Base-by-base conservation (phyloP, 768 basidiomycete genomes). In the Naematelia aurantialba region DNA sequence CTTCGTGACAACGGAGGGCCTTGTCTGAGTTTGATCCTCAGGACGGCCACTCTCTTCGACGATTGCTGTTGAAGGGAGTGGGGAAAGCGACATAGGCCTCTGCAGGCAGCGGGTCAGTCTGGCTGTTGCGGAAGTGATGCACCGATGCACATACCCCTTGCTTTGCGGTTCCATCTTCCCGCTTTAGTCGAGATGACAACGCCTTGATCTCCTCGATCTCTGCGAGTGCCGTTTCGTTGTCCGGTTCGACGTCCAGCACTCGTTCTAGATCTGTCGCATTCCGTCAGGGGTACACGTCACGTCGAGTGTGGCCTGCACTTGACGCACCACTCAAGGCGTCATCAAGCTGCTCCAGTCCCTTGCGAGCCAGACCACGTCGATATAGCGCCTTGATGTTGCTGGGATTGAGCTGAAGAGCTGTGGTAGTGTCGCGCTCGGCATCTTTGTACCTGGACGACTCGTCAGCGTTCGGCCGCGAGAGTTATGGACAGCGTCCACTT, bases 351-450 rank as follows among this genome's bases (percentile, higher is more conserved):
- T 79, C 83, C 63, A 87, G 67, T 2, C 78, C 84, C 12, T 80
- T 74, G 45, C 87, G 79, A 1, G 91, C 89, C 72, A 93, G 86
- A 0, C 82, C 87, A 69, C 90, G 80, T 60, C 91, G 80, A 69
- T 88, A 94, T 30, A 88, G 70, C 0, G 86, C 91, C 64, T 94
- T 94, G 24, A 86, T 84, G 67, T 89, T 91, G 25, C 79, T 79
- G 4, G 78, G 59, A 51, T 80, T 83, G 22, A 89, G 72, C 1
- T 62, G 63, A 27, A 94, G 76, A 1, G 84, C 87, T 4, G 80
- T 82, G 1, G 83, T 82, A 68, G 90, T 91, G 72, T 94, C 91
- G 56, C 88, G 78, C 67, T 88, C 86, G 17, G 87, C 88, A 77
- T 93, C 91, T 71, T 86, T 83, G 65, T 83, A 81, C 71, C 90